Evolutionary conservation across 768 basidiomycete genomes (phyloP), one percentile per base, ranked within the genome.

Genomic region (Suillus americanus): DNA sequence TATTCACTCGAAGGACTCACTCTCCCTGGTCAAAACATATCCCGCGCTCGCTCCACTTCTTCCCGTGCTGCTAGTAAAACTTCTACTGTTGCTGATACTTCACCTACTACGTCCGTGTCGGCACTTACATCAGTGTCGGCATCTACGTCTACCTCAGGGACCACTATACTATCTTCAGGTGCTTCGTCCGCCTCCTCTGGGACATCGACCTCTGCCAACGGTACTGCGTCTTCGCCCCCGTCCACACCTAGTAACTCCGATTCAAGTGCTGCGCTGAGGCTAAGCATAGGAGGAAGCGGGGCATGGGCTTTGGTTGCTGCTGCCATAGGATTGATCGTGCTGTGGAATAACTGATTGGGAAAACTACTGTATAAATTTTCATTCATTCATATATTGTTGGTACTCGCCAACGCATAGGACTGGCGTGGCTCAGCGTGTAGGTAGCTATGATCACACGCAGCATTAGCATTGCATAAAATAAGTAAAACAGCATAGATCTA

Each of bases 1-100:
- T 75, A 67, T 50, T 56, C 71, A 9, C 56, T 75, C 5, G 65
- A 68, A 14, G 63, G 64, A 33, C n/a, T 69, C 33, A 71, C 66
- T 20, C 33, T 76, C 0, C 75, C 75, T 0, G 75, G 76, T 9
- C 74, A 76, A 66, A 41, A 64, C n/a, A 56, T 63, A 3, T 62
- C 68, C 16, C 69, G 62, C 53, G 30, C 62, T 13, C 63, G 41
- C 62, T 18, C 63, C 33, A 46, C 63, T n/a, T 62, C 60, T n/a
- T 13, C 18, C 38, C 6, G 1, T 20, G 35, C 12, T 25, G 5
- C 30, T 33, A 33, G 30, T 33, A 5, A 37, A n/a, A 51, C 30
- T 45, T 37, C 23, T 4, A 25, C 25, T 6, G 10, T 28, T 51
- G 25, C 8, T 0, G 28, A 25, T 28, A 28, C 50, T 25, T 28